Base-by-base conservation (phyloP, 2,329 filamentous ascomycete genomes). In the Fusarium keratoplasticum region DNA sequence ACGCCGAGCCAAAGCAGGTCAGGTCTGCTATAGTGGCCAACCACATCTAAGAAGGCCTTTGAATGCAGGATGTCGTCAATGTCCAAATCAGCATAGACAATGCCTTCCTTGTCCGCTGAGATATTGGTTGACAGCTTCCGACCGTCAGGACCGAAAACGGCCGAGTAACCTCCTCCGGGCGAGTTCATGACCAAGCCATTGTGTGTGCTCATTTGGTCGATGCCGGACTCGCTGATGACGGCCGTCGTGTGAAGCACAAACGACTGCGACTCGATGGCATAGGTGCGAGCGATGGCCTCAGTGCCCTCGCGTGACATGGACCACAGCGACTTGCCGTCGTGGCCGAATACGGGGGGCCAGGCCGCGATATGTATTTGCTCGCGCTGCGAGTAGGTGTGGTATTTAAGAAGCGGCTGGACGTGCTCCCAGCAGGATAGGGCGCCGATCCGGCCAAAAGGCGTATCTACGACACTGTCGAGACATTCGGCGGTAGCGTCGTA, bases 181-280 rank as follows among this genome's bases (percentile, higher is more conserved):
- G 31, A 31, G 18, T 18, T 35, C 35, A 64, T 66, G 6, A 58
- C 13, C 0, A 82, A 76, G 0, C 83, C 83, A 80, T 80, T 20
- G 80, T 73, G 0, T 84, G 87, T 4, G 78, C 75, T 80, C 88
- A 78, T 33, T 8, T 88, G 82, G 1, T 72, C 50, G 14, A 73
- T 67, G 5, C 84, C 88, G 11, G 80, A 73, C 11, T 85, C 69
- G 0, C 81, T 83, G 55, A 88, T 80, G 3, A 70, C 61, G 18
- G 57, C 54, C 4, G 69, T 74, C 20, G 54, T 57, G 36, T 68
- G 66, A 3, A 90, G 82, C 2, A 91, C 89, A 68, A 87, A 91
- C 0, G 86, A 80, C 6, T 83, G 81, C 2, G 86, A 84, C 74
- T 91, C 89, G n/a, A 90, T 85, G 1, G 89, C 88, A 70, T 90